Percentiles rank a stretch among this genome's conserved stretches.
Conservation (phyloP, 768 basidiomycete species). For the Xanthoconium purpureum region DNA sequence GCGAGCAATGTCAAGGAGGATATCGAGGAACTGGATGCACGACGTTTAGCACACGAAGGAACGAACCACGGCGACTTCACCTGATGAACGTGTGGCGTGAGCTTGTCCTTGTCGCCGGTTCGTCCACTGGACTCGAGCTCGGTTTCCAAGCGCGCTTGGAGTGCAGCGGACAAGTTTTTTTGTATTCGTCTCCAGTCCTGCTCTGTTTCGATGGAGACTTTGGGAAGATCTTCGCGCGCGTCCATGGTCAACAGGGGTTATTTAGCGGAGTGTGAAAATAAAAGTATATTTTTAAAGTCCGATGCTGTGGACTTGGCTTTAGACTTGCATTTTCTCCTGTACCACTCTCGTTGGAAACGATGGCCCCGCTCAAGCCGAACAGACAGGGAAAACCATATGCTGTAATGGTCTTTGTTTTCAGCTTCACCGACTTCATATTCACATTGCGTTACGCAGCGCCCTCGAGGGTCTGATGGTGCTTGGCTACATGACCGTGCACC, state of each 20-base stretch:
- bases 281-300: slow-evolving; percentile 5
- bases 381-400: slow-evolving; percentile 43
- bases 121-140: slow-evolving; percentile 41
- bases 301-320: background rate
- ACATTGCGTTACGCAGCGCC: slow-evolving; percentile 45
- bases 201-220: slow-evolving; percentile 63
- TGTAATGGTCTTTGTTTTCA: slow-evolving; percentile 26
- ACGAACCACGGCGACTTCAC: slow-evolving; percentile 32
- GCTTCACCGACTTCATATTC: background rate
- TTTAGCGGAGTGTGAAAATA: slow-evolving; percentile 13
- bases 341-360: slow-evolving; percentile 1
- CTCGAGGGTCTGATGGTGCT: slow-evolving; percentile 55
- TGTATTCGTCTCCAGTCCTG: slow-evolving; percentile 66
- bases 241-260: slow-evolving; percentile 24
- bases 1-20: slow-evolving; percentile 57
- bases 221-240: slow-evolving; percentile 41
- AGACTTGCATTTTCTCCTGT: background rate
- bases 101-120: slow-evolving; percentile 42
- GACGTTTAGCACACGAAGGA: background rate
- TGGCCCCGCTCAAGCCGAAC: slow-evolving; percentile 26
- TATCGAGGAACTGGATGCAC: slow-evolving; percentile 53
- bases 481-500: slow-evolving; percentile 80
- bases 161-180: slow-evolving; percentile 46
- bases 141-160: slow-evolving; percentile 45
- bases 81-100: slow-evolving; percentile 50